These are phyloP conservation scores for Neurospora crassa DNA, from an alignment of 2,329 filamentous ascomycete species.

Conservation along the genomic window DNA sequence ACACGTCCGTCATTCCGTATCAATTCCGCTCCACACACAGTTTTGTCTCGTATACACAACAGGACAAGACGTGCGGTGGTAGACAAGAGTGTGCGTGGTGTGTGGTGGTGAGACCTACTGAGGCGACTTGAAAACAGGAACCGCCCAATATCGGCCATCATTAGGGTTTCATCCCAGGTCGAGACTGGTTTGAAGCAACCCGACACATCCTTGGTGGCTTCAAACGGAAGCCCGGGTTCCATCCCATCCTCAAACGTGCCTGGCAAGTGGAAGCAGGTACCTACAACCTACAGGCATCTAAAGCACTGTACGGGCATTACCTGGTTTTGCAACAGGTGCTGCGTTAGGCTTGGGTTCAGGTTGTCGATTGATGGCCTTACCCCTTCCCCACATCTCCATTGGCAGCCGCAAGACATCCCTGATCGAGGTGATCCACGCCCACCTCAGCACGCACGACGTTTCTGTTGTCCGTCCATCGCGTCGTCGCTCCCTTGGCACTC, in stretches of 20 bases:
- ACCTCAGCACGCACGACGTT: conserved; percentile 8
- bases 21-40: neutral
- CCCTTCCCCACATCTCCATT: conserved; percentile 15
- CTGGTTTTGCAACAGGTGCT: neutral
- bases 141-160: neutral
- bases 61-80: neutral
- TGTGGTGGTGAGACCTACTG: neutral
- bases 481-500: conserved; percentile 6
- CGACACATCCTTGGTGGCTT: neutral
- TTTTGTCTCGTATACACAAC: neutral
- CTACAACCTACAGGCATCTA: neutral
- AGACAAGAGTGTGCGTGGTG: neutral
- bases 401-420: conserved; percentile 17
- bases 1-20: neutral
- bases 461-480: conserved; percentile 11
- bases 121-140: neutral
- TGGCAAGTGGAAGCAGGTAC: neutral
- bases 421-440: conserved; percentile 13
- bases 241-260: neutral
- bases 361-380: conserved; percentile 16
- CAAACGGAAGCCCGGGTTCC: neutral
- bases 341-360: neutral
- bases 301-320: neutral
- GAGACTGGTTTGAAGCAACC: neutral
- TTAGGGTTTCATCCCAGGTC: neutral